A percentile compares a stretch with the other conserved stretches of the same genome.
Evolutionary conservation across 768 basidiomycete species (phyloP).

Genomic region (Rhizopogon vinicolor): DNA sequence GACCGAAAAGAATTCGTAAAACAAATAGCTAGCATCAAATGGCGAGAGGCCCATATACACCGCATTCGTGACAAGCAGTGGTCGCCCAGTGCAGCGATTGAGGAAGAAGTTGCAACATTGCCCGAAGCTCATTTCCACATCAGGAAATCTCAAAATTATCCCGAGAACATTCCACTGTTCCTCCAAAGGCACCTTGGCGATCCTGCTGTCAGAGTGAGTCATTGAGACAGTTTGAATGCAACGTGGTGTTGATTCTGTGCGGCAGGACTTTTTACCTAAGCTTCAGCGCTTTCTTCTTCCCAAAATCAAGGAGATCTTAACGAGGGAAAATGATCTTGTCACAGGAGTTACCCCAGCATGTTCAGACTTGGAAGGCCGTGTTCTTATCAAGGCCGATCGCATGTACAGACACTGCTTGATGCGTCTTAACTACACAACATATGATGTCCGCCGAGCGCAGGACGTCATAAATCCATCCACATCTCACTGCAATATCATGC

Average conservation of each 20-base stretch:
- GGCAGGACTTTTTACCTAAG: constrained; percentile 6
- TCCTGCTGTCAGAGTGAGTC: background rate
- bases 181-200: too few relatives aligned
- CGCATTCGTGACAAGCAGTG: background rate
- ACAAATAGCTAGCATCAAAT: background rate
- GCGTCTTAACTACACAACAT: background rate
- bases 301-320: constrained; percentile 6
- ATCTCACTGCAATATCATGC: too few relatives aligned
- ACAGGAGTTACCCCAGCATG: background rate
- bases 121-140: constrained; percentile 9
- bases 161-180: too few relatives aligned
- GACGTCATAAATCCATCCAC: too few relatives aligned
- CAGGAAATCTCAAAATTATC: too few relatives aligned
- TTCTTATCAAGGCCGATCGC: background rate
- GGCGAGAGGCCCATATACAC: background rate
- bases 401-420: background rate
- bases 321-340: constrained; percentile 13
- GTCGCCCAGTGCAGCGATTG: background rate
- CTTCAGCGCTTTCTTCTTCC: constrained; percentile 4
- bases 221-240: background rate
- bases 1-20: background rate
- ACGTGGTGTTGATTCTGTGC: background rate
- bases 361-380: background rate
- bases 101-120: background rate
- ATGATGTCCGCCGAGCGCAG: too few relatives aligned